Conservation (phyloP, 2,329 filamentous ascomycete genomes). For the Ophiostoma tasmaniense region DNA sequence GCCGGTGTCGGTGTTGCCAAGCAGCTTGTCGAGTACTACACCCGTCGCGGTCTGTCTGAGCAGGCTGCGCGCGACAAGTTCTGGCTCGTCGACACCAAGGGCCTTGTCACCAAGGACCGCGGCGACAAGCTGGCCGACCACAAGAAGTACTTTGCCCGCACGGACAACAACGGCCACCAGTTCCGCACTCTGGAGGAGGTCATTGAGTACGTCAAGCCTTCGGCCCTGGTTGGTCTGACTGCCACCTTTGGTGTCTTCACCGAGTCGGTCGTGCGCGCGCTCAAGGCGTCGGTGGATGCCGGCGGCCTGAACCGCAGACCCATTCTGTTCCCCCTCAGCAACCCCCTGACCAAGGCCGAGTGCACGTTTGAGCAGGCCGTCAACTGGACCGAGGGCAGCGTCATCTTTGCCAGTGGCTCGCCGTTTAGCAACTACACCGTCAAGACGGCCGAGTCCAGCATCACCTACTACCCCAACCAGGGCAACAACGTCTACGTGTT, state of each 20-base stretch:
- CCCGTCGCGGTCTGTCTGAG: conserved; percentile 81
- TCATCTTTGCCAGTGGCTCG: conserved; percentile 89
- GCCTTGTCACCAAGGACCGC: conserved; percentile 85
- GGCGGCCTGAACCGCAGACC: conserved; percentile 65
- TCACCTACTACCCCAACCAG: conserved; percentile 69
- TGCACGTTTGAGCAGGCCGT: conserved; percentile 95
- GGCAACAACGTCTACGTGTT: conserved; percentile 92
- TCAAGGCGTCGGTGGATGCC: conserved; percentile 55
- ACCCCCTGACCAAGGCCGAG: conserved; percentile 93
- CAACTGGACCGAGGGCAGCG: conserved; percentile 80
- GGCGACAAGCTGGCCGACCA: conserved; percentile 92
- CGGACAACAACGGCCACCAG: conserved; percentile 57
- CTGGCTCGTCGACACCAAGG: conserved; percentile 95
- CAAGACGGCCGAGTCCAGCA: conserved; percentile 50
- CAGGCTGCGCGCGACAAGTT: conserved; percentile 83
- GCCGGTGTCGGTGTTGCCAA: conserved; percentile 96
- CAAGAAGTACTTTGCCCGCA: conserved; percentile 62
- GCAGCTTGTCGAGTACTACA: conserved; percentile 96
- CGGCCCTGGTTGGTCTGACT: conserved; percentile 86
- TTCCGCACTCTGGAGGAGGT: conserved; percentile 81
- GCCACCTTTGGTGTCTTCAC: conserved; percentile 94
- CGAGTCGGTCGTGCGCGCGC: conserved; percentile 67
- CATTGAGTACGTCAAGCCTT: conserved; percentile 90
- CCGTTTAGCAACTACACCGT: conserved; percentile 71
- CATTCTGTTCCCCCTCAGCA: conserved; percentile 93